phyloP scores from a whole-genome alignment of 306 rosid species.

The Mimosa bimucronata region DNA sequence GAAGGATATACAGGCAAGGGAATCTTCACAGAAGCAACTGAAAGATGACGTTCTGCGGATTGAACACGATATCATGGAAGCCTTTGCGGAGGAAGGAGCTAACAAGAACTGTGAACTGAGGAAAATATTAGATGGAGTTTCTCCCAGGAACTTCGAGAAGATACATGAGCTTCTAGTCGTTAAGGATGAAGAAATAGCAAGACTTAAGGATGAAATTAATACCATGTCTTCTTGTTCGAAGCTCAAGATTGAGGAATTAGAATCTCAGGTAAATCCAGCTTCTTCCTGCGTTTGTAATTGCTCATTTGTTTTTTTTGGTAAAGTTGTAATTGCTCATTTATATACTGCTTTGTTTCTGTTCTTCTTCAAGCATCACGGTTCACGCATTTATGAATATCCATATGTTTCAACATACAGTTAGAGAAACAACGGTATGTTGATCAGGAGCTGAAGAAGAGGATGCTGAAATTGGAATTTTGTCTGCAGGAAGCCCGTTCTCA shows the following conservation, averaged over 20 bases:
- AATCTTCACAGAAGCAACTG: conserved; percentile 87
- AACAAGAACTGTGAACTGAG: conserved; percentile 72
- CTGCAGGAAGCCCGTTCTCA: conserved; percentile 92
- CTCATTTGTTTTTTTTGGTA: too few relatives aligned
- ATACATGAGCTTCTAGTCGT: conserved; percentile 65
- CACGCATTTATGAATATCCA: conserved; percentile 30
- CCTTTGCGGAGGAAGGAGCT: conserved; percentile 64
- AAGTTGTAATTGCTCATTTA: conserved; percentile 9
- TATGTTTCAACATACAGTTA: conserved; percentile 57
- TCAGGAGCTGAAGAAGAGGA: conserved; percentile 94
- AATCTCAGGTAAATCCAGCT: conserved; percentile 71
- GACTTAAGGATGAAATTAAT: conserved; percentile 80
- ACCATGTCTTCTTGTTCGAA: conserved; percentile 88
- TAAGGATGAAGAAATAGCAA: conserved; percentile 80
- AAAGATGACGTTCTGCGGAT: conserved; percentile 79
- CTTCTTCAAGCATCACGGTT: conserved; percentile 20
- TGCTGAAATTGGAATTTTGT: conserved; percentile 88
- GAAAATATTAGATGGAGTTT: conserved; percentile 75
- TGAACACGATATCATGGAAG: conserved; percentile 80
- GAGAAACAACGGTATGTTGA: conserved; percentile 89
- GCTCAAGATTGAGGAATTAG: conserved; percentile 86
- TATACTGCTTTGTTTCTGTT: neutral
- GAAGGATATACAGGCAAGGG: conserved; percentile 81
- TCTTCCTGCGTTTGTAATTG: conserved; percentile 8
- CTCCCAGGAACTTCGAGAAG: conserved; percentile 80